Conservation (phyloP, 805 yeast genomes). For the Candida coquimbonensis region DNA sequence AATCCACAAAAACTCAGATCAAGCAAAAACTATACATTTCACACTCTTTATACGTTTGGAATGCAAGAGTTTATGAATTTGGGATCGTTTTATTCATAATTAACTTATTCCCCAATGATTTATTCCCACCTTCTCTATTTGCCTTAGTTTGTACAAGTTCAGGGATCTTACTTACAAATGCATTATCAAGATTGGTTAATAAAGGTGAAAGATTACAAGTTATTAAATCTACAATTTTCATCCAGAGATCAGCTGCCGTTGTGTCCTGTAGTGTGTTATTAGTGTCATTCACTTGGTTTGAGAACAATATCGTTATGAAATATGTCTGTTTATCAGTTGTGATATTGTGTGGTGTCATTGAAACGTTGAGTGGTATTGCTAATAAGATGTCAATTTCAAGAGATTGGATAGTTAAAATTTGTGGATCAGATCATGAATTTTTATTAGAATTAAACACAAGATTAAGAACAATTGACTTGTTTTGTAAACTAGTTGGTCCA, state of each 20-base stretch:
- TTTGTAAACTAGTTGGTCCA: constrained; percentile 33
- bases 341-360: constrained; percentile 27
- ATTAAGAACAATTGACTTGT: constrained; percentile 32
- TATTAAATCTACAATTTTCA: constrained; percentile 27
- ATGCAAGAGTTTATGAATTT: constrained; percentile 32
- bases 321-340: constrained; percentile 15
- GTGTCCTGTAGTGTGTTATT: constrained; percentile 8
- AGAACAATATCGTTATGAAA: constrained; percentile 6
- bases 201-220: constrained; percentile 23
- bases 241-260: constrained; percentile 18
- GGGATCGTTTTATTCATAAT: constrained; percentile 31
- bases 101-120: constrained; percentile 26
- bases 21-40: constrained; percentile 22
- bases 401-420: constrained; percentile 35
- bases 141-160: constrained; percentile 26
- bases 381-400: constrained; percentile 33
- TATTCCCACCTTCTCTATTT: constrained; percentile 30
- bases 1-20: not conserved
- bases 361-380: constrained; percentile 26
- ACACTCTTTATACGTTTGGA: constrained; percentile 33
- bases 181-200: constrained; percentile 26
- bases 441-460: constrained; percentile 26
- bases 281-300: constrained; percentile 9
- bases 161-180: constrained; percentile 23
- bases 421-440: constrained; percentile 20